Conservation (phyloP, 2,329 filamentous ascomycete genomes). For the Didymella sp. region DNA sequence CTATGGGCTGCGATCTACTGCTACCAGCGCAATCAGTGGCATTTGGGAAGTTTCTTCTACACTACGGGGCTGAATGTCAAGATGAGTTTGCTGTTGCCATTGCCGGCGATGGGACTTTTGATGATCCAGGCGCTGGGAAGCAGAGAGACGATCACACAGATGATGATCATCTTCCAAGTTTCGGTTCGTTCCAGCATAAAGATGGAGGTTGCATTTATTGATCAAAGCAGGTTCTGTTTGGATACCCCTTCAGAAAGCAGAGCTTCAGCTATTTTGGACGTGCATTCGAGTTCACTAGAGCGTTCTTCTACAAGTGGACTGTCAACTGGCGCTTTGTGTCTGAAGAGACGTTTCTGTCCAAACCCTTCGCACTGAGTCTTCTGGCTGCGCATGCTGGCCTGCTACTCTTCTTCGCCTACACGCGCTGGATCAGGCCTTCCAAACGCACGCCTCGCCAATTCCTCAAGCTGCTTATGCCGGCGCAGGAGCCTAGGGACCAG, state of each 20-base stretch:
- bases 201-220: conserved; percentile 15
- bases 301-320: conserved; percentile 97
- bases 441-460: conserved; percentile 65
- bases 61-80: conserved; percentile 87
- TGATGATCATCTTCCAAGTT: conserved; percentile 75
- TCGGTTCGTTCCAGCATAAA: conserved; percentile 63
- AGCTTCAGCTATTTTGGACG: conserved; percentile 75
- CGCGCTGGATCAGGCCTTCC: conserved; percentile 75
- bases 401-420: conserved; percentile 70
- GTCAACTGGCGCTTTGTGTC: conserved; percentile 98
- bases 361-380: conserved; percentile 70
- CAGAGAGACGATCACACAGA: conserved; percentile 69
- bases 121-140: conserved; percentile 77
- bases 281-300: conserved; percentile 88
- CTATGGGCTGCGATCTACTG: conserved; percentile 82
- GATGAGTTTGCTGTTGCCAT: conserved; percentile 85
- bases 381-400: conserved; percentile 70
- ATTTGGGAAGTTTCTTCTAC: conserved; percentile 74
- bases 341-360: conserved; percentile 78
- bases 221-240: conserved; percentile 58
- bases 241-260: conserved; percentile 73
- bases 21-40: conserved; percentile 78
- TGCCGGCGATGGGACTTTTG: conserved; percentile 80
- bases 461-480: conserved; percentile 55
- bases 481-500: conserved; percentile 58